phyloP scores from a whole-genome alignment of 1,139 yeast species.

The Yamadazyma dushanensis region DNA sequence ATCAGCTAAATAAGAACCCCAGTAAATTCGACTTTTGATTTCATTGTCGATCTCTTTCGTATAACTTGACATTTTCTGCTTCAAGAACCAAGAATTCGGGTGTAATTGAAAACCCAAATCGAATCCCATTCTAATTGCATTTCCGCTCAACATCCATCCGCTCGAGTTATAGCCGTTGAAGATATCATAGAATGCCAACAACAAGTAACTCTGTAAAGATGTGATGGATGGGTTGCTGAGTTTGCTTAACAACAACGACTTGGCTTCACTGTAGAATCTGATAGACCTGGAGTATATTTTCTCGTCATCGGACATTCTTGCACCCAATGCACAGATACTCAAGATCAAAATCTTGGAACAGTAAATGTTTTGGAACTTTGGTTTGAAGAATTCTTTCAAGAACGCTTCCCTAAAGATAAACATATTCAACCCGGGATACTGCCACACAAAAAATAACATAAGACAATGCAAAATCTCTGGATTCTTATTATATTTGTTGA shows the following conservation, averaged over 20 bases:
- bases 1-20: slow-evolving; percentile 70
- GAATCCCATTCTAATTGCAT: slow-evolving; percentile 64
- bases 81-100: slow-evolving; percentile 58
- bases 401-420: slow-evolving; percentile 68
- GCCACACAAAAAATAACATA: slow-evolving; percentile 61
- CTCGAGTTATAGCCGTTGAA: slow-evolving; percentile 55
- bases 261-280: slow-evolving; percentile 49
- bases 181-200: slow-evolving; percentile 38
- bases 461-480: slow-evolving; percentile 50
- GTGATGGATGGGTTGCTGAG: slow-evolving; percentile 29
- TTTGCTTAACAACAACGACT: slow-evolving; percentile 37
- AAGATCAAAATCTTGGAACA: slow-evolving; percentile 53
- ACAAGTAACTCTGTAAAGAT: slow-evolving; percentile 17
- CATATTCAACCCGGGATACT: slow-evolving; percentile 64
- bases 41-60: slow-evolving; percentile 44
- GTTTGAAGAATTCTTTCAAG: slow-evolving; percentile 55
- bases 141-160: slow-evolving; percentile 64
- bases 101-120: slow-evolving; percentile 65
- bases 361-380: slow-evolving; percentile 46
- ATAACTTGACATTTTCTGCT: slow-evolving; percentile 16
- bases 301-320: slow-evolving; percentile 48
- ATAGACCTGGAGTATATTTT: slow-evolving; percentile 36
- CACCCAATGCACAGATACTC: slow-evolving; percentile 58
- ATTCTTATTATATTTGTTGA: slow-evolving; percentile 34
- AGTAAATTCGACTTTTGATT: slow-evolving; percentile 59